Base-by-base conservation (phyloP, 2,329 filamentous ascomycete genomes). In the Aspergillus phoenicis region DNA sequence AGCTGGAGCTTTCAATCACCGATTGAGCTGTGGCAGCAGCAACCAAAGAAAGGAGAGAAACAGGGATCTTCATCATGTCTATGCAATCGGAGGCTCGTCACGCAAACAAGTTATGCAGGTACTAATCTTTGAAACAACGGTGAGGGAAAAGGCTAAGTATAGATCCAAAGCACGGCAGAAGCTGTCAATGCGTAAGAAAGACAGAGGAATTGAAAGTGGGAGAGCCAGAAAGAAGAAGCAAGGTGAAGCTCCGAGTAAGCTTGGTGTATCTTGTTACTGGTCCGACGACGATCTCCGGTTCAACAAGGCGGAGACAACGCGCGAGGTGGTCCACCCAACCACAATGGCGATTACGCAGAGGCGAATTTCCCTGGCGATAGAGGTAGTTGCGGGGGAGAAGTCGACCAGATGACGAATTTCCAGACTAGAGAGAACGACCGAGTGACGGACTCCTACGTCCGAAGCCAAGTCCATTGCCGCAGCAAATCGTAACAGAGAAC, bases 1-100 rank as follows among this genome's bases (percentile, higher is more conserved):
- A 96, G 74, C 90, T 93, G 52, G 92, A 83, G 70, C 88, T 87
- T 66, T 87, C 89, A 71, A 91, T 84, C 57, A 91, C 80, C 68
- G 85, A 87, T 70, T 90, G 86, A 38, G 89, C 88, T 57, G 84
- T 82, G 38, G 80, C 81, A 51, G 81, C 75, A 61, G 84, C 83
- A 57, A 85, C 68, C 20, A 80, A 73, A 45, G 83, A 65, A n/a
- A 77, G 70, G 20, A 79, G 70, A 60, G 74, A 79, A 64, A 74
- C 72, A 60, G 78, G 68, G 49, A 75, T 69, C 64, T 74, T 78
- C 73, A 84, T 78, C 52, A 70, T 78, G 66, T 58, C 52, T 63
- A 59, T 68, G 58, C 47, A 63, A 55, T 63, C 60, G 63, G 62
- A 62, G 58, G 49, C 15, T 30, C 39, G 59, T 53, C 20, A 56